These are phyloP conservation scores for Sporothrix globosa DNA, from an alignment of 2,329 filamentous ascomycete species.

Conservation along the genomic window DNA sequence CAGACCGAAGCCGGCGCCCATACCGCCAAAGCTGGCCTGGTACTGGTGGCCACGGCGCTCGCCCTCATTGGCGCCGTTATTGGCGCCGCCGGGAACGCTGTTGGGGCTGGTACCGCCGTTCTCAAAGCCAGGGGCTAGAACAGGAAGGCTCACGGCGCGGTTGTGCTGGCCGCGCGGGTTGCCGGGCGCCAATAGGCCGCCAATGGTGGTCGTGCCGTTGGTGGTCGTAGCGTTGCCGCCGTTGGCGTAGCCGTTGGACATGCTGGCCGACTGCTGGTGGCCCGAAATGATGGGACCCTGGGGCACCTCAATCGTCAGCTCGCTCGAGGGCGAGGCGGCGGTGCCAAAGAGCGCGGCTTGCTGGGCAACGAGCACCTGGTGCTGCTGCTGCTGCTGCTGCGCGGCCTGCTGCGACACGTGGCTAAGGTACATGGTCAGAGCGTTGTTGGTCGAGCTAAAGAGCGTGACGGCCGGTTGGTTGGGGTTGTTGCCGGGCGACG, in stretches of 20 bases:
- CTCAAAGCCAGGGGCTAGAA: conserved; percentile 65
- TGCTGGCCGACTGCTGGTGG: conserved; percentile 68
- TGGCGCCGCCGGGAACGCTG: conserved; percentile 52
- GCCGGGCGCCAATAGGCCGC: conserved; percentile 74
- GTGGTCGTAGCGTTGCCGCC: conserved; percentile 50
- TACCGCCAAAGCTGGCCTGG: conserved; percentile 64
- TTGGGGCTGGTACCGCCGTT: conserved; percentile 60
- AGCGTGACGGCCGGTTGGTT: conserved; percentile 64
- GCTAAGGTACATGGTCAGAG: conserved; percentile 89
- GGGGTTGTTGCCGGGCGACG: conserved; percentile 44
- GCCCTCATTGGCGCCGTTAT: conserved; percentile 48
- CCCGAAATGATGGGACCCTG: conserved; percentile 60
- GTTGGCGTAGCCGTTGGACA: conserved; percentile 62
- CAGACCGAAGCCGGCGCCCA: conserved; percentile 61
- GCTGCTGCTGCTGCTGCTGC: conserved; percentile 73
- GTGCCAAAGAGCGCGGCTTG: conserved; percentile 81
- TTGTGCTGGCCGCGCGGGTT: conserved; percentile 66
- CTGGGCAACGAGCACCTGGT: conserved; percentile 71
- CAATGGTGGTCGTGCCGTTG: conserved; percentile 69
- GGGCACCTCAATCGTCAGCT: conserved; percentile 61
- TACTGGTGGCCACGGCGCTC: conserved; percentile 68
- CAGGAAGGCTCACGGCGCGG: conserved; percentile 86
- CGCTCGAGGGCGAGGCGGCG: conserved; percentile 62
- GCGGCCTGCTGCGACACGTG: conserved; percentile 75
- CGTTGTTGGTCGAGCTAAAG: conserved; percentile 83